Conservation (phyloP, 2,329 filamentous ascomycete species). For the Exophiala oligosperma region DNA sequence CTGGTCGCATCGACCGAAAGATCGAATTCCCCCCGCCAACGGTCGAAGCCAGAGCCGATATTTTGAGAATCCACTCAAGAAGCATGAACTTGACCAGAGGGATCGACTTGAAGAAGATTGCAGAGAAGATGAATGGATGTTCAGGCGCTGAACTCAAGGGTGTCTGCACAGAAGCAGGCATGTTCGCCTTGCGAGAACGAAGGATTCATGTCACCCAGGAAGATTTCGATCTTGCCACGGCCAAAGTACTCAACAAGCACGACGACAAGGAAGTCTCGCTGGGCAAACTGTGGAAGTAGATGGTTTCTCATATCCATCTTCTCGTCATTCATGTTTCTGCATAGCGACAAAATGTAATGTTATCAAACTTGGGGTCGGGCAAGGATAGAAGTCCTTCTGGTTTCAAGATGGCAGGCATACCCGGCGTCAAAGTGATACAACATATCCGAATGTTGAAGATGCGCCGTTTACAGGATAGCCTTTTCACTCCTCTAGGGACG, state of each 20-base stretch:
- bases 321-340: slow-evolving; percentile 7
- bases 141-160: slow-evolving; percentile 97
- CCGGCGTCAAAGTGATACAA: neutral
- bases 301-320: neutral
- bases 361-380: slow-evolving; percentile 5
- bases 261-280: slow-evolving; percentile 95
- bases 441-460: neutral
- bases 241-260: slow-evolving; percentile 99
- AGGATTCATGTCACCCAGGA: slow-evolving; percentile 98
- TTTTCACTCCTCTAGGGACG: too few species aligned
- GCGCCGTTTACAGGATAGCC: too few species aligned
- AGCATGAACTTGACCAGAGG: slow-evolving; percentile 98
- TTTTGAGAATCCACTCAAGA: slow-evolving; percentile 93
- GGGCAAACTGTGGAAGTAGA: slow-evolving; percentile 79
- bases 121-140: slow-evolving; percentile 99
- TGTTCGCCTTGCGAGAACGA: slow-evolving; percentile 94
- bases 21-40: slow-evolving; percentile 98
- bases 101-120: slow-evolving; percentile 97
- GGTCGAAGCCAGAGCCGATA: slow-evolving; percentile 94
- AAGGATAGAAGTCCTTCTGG: slow-evolving; percentile 2
- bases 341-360: slow-evolving; percentile 18
- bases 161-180: slow-evolving; percentile 97
- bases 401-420: neutral
- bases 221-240: slow-evolving; percentile 96
- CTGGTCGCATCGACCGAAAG: slow-evolving; percentile 97